phyloP scores from a whole-genome alignment of 192 early-diverging fungal genomes.

The Entomortierella beljakovae region DNA sequence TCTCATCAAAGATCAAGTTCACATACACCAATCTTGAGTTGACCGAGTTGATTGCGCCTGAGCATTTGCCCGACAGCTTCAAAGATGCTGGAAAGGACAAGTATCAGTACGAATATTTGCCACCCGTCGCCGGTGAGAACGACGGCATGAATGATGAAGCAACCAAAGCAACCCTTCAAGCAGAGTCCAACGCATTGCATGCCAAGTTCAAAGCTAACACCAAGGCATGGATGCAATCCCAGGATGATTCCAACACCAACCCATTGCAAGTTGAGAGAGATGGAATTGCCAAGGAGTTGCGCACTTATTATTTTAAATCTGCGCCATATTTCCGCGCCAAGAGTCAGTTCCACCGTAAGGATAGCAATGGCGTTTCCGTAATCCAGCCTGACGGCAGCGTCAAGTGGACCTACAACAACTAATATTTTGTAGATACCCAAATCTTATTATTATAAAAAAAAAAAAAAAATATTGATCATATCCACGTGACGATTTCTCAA shows the following conservation, averaged over 20 bases:
- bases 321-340: slow-evolving; percentile 43
- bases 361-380: slow-evolving; percentile 21
- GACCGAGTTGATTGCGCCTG: slow-evolving; percentile 67
- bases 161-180: slow-evolving; percentile 18
- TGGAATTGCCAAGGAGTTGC: slow-evolving; percentile 25
- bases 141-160: slow-evolving; percentile 58
- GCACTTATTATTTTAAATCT: slow-evolving; percentile 22
- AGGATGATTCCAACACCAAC: neutral
- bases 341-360: slow-evolving; percentile 46
- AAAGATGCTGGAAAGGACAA: slow-evolving; percentile 63
- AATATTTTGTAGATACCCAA: slow-evolving; percentile 4
- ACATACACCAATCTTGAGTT: slow-evolving; percentile 70
- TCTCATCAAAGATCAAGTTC: slow-evolving; percentile 87
- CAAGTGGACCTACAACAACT: slow-evolving; percentile 40
- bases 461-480: neutral
- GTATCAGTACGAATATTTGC: slow-evolving; percentile 64
- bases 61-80: slow-evolving; percentile 66
- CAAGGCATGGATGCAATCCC: slow-evolving; percentile 17
- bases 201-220: slow-evolving; percentile 11
- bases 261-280: slow-evolving; percentile 4
- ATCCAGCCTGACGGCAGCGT: slow-evolving; percentile 29
- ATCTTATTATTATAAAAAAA: neutral
- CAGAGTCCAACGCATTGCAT: slow-evolving; percentile 29
- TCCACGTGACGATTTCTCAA: too few species aligned
- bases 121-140: slow-evolving; percentile 45